Conservation (phyloP, 257 asterid species). For the Forsythia suspensa region DNA sequence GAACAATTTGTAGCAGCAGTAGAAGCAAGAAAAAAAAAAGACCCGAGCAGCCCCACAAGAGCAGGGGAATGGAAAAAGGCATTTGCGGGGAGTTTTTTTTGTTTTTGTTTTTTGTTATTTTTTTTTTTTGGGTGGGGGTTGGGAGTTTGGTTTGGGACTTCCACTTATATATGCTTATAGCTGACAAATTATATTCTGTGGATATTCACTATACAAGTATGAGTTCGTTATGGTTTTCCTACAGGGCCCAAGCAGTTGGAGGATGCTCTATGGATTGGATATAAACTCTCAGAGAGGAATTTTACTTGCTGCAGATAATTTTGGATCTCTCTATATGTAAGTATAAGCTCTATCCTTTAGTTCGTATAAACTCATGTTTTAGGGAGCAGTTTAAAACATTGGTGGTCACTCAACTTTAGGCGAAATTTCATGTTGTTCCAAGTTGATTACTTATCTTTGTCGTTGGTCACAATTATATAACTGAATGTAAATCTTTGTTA, state of each 20-base stretch:
- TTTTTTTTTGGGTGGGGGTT: not conserved
- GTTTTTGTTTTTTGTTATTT: not conserved
- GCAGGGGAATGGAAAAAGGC: not conserved
- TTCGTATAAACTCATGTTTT: conserved; percentile 3
- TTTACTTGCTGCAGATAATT: conserved; percentile 83
- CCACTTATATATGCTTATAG: not conserved
- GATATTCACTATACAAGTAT: conserved; percentile 7
- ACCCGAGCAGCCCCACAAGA: not conserved
- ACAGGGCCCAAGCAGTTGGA: conserved; percentile 88
- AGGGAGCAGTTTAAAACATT: not conserved
- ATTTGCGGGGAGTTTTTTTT: not conserved
- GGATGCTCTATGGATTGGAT: conserved; percentile 95
- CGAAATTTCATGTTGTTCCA: not conserved
- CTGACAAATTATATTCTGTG: not conserved
- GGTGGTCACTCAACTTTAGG: not conserved
- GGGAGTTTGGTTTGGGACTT: not conserved
- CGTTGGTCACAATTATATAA: not conserved
- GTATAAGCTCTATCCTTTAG: conserved; percentile 31
- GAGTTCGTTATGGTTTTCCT: conserved; percentile 26
- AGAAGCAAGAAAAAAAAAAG: not conserved
- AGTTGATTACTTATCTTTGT: not conserved
- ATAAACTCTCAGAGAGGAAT: conserved; percentile 68
- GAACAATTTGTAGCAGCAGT: not conserved
- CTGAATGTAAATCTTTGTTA: not conserved
- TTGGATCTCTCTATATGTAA: conserved; percentile 76